These are phyloP conservation scores for Vararia minispora DNA, from an alignment of 768 basidiomycete genomes.

Conservation along the genomic window DNA sequence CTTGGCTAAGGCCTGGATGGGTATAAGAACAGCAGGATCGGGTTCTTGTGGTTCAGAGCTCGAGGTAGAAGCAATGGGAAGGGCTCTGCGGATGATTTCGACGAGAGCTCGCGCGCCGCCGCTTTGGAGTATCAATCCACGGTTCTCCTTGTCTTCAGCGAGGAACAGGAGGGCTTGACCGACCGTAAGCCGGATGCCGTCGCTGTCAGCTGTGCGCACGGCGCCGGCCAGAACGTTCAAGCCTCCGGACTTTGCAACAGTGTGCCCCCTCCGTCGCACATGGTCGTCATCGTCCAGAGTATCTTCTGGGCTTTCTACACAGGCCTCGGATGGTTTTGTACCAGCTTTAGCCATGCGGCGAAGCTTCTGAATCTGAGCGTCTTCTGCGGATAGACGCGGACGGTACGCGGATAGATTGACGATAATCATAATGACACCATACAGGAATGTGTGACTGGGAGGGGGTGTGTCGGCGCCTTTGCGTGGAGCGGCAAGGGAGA, in stretches of 20 bases:
- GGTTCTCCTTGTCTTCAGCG: constrained; percentile 64
- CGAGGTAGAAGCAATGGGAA: constrained; percentile 23
- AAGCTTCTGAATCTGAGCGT: constrained; percentile 72
- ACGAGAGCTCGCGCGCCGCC: constrained; percentile 66
- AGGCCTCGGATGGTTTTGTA: constrained; percentile 3
- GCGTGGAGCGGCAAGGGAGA: constrained; percentile 16
- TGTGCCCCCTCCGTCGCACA: constrained; percentile 50
- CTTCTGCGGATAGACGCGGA: constrained; percentile 66
- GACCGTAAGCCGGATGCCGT: constrained; percentile 42
- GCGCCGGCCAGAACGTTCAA: constrained; percentile 50
- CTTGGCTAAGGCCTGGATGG: constrained; percentile 87
- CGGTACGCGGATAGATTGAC: constrained; percentile 64
- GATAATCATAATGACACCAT: constrained; percentile 69
- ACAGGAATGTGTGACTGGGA: constrained; percentile 46
- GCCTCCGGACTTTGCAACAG: constrained; percentile 49
- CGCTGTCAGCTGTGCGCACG: constrained; percentile 49
- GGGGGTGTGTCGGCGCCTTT: constrained; percentile 14
- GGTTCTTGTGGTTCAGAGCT: constrained; percentile 18
- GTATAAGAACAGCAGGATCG: constrained; percentile 37
- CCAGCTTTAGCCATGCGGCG: constrained; percentile 52
- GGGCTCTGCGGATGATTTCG: constrained; percentile 40
- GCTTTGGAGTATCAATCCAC: constrained; percentile 65
- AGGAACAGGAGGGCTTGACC: constrained; percentile 60
- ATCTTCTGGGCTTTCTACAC: constrained; percentile 10
- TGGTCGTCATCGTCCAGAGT: constrained; percentile 52